Percentiles rank a stretch among this genome's conserved stretches.
Conservation (phyloP, 2,329 filamentous ascomycete species). For the Curvularia spicifera region DNA sequence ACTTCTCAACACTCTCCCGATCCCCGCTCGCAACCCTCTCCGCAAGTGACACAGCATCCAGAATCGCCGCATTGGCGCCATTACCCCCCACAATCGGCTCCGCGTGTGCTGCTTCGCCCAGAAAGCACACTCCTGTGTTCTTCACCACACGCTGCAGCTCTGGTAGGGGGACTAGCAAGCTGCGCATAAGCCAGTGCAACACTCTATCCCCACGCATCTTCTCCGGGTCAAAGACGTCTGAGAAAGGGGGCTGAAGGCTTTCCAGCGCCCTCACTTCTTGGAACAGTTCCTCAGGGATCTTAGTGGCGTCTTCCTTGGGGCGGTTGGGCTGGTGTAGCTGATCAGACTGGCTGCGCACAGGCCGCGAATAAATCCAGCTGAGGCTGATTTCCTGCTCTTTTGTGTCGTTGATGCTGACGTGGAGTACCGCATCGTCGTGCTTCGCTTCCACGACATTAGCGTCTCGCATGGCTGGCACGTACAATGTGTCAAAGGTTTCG, state of each 20-base stretch:
- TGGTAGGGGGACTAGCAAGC: constrained; percentile 21
- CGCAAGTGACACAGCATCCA: constrained; percentile 46
- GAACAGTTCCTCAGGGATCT: constrained; percentile 48
- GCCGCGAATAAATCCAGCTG: constrained; percentile 52
- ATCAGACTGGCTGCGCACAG: constrained; percentile 36
- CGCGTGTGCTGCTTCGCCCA: constrained; percentile 52
- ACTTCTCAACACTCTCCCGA: not conserved
- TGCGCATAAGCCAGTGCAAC: constrained; percentile 54
- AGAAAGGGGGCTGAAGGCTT: constrained; percentile 40
- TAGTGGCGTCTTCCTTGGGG: constrained; percentile 36
- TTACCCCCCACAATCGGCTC: constrained; percentile 51
- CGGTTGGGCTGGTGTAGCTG: constrained; percentile 46
- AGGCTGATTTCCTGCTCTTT: constrained; percentile 37
- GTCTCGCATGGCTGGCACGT: constrained; percentile 17
- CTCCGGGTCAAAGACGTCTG: constrained; percentile 40
- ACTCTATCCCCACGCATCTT: constrained; percentile 44
- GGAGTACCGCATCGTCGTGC: constrained; percentile 32
- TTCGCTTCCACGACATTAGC: constrained; percentile 33
- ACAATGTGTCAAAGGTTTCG: constrained; percentile 27
- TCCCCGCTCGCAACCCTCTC: constrained; percentile 1
- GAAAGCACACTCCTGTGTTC: constrained; percentile 9
- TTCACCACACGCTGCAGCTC: constrained; percentile 28
- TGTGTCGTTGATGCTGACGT: constrained; percentile 41
- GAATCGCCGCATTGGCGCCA: constrained; percentile 51
- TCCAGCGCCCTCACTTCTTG: constrained; percentile 38